Evolutionary conservation across 163 green algal genomes (phyloP).

Genomic region (Prototheca stagnorum): DNA sequence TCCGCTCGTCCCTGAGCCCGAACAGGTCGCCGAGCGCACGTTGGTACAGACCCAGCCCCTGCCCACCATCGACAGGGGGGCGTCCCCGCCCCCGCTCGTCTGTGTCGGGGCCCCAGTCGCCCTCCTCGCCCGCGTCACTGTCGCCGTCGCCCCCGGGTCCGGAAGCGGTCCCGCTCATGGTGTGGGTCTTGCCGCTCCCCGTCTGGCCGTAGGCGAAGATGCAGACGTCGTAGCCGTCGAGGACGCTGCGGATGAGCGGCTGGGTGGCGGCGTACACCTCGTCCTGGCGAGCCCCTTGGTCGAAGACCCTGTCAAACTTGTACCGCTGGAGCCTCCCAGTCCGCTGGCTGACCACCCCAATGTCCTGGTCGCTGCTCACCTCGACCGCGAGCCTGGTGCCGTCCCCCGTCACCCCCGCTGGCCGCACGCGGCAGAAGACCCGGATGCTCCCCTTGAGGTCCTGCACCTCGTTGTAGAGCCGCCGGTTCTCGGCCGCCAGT

Average conservation of each 20-base stretch:
- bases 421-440: conserved; percentile 71
- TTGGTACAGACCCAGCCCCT: conserved; percentile 91
- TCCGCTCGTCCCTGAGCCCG: conserved; percentile 39
- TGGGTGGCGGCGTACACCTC: conserved; percentile 78
- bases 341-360: conserved; percentile 33
- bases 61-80: too few relatives aligned
- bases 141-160: conserved; percentile 23
- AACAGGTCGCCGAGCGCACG: conserved; percentile 83
- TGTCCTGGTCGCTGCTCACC: conserved; percentile 22
- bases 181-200: conserved; percentile 82
- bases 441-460: conserved; percentile 77
- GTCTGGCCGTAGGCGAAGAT: conserved; percentile 91
- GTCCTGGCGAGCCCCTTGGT: conserved; percentile 38
- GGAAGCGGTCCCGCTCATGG: conserved; percentile 64
- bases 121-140: too few relatives aligned
- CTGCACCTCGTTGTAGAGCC: conserved; percentile 64
- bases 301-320: conserved; percentile 77
- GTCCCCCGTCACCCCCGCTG: conserved; percentile 48
- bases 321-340: conserved; percentile 28
- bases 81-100: too few relatives aligned
- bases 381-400: conserved; percentile 14
- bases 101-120: too few relatives aligned
- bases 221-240: conserved; percentile 91
- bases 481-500: conserved; percentile 47
- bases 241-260: conserved; percentile 69